phyloP scores from a whole-genome alignment of 345 rosid genomes.

The Carallia pectinifolia region DNA sequence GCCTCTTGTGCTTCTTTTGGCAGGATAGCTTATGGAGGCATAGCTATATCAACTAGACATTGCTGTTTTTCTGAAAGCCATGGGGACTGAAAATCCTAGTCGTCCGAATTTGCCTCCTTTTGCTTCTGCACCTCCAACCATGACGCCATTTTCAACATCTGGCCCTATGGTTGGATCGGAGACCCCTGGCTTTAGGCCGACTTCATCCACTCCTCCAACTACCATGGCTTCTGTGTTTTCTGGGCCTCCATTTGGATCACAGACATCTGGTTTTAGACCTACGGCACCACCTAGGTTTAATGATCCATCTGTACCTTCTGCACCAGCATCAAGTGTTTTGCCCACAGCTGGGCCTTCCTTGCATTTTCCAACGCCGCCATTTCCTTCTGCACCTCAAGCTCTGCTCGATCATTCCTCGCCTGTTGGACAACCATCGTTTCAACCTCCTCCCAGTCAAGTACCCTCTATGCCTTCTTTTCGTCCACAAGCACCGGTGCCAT shows the following conservation, averaged over 20 bases:
- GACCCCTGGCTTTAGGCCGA: conserved; percentile 45
- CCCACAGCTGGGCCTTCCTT: conserved; percentile 52
- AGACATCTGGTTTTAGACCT: conserved; percentile 49
- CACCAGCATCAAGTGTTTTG: conserved; percentile 47
- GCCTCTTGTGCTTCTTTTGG: conserved; percentile 11
- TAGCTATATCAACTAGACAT: conserved; percentile 18
- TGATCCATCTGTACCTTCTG: conserved; percentile 45
- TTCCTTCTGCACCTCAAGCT: conserved; percentile 41
- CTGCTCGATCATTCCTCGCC: conserved; percentile 43
- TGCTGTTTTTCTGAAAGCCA: conserved; percentile 23
- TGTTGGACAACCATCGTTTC: conserved; percentile 50
- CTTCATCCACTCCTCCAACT: conserved; percentile 46
- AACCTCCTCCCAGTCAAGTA: conserved; percentile 54
- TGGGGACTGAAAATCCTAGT: conserved; percentile 71
- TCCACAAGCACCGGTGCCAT: conserved; percentile 49
- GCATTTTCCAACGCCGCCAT: conserved; percentile 54
- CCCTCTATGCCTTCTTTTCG: conserved; percentile 42
- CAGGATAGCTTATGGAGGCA: conserved; percentile 41
- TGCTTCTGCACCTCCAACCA: conserved; percentile 57
- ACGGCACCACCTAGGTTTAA: conserved; percentile 31
- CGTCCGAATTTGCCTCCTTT: conserved; percentile 67
- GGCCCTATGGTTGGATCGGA: conserved; percentile 52
- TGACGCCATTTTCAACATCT: conserved; percentile 54
- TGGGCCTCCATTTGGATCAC: conserved; percentile 42
- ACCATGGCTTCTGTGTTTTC: conserved; percentile 40